A percentile compares a stretch with the other conserved stretches of the same genome.
Evolutionary conservation across 2,329 filamentous ascomycete species (phyloP).

Genomic region (Bipolaris bicolor): DNA sequence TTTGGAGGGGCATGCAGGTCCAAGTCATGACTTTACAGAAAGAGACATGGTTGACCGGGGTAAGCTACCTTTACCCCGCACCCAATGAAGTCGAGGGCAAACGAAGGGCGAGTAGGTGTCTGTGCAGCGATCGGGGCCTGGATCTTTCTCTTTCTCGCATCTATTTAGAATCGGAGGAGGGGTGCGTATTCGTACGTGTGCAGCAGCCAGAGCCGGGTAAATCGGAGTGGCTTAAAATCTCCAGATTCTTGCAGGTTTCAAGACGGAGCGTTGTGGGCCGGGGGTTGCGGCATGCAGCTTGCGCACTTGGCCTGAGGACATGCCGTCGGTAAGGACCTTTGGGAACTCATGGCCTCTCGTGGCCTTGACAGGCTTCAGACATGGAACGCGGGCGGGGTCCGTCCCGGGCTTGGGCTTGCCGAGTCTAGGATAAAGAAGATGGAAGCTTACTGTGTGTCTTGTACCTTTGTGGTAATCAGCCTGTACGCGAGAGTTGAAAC

Average conservation of each 20-base stretch:
- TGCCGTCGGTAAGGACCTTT: neutral
- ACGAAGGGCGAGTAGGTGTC: slow-evolving; percentile 17
- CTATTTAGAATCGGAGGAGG: too few relatives aligned
- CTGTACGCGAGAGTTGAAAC: neutral
- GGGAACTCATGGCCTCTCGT: slow-evolving; percentile 4
- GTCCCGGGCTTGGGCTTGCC: neutral
- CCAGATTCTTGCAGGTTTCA: slow-evolving; percentile 11
- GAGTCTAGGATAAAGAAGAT: neutral
- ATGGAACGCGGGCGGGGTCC: slow-evolving; percentile 7
- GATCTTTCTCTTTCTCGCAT: neutral
- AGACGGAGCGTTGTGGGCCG: slow-evolving; percentile 9
- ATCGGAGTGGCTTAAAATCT: slow-evolving; percentile 3
- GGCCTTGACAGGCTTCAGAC: slow-evolving; percentile 4
- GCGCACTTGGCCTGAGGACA: neutral
- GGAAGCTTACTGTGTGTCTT: neutral
- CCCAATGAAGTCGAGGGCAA: neutral
- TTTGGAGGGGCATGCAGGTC: too few relatives aligned
- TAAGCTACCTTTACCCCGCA: neutral
- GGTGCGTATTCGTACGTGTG: too few relatives aligned
- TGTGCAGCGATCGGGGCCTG: slow-evolving; percentile 9
- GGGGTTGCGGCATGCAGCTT: slow-evolving; percentile 4
- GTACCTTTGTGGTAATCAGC: neutral
- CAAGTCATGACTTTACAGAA: neutral
- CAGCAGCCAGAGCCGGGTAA: neutral
- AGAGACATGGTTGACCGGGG: neutral